Conservation (phyloP, 257 asterid species). For the Voacanga thouarsii region DNA sequence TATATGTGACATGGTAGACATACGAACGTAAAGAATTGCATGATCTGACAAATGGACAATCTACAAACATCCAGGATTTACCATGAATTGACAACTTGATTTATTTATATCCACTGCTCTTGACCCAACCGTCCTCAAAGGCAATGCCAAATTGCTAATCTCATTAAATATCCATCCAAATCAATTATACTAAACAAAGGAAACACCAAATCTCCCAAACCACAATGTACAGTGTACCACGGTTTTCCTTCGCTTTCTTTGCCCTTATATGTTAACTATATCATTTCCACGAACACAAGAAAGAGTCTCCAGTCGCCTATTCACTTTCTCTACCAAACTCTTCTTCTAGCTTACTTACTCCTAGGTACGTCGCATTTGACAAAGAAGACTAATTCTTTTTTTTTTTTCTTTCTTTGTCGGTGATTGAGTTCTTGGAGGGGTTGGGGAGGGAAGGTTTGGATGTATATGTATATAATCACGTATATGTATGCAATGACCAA, state of each 20-base stretch:
- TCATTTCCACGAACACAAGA: slow-evolving; percentile 3
- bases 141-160: not conserved
- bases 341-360: not conserved
- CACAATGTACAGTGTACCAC: not conserved
- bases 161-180: not conserved
- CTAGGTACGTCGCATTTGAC: not conserved
- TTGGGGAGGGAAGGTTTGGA: too few species aligned
- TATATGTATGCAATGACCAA: not conserved
- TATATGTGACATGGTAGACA: too few species aligned
- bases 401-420: too few species aligned
- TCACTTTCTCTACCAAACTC: not conserved
- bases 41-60: not conserved
- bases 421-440: too few species aligned
- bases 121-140: not conserved
- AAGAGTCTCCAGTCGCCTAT: not conserved
- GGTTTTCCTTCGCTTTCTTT: not conserved
- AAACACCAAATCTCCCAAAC: not conserved
- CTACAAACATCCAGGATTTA: not conserved
- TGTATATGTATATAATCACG: not conserved
- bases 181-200: not conserved
- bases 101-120: not conserved
- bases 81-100: too few species aligned
- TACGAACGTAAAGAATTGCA: not conserved
- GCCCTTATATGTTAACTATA: not conserved
- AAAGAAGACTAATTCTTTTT: not conserved